Evolutionary conservation across 192 early-diverging fungal species (phyloP).

Genomic region (Kickxella alabastrina): DNA sequence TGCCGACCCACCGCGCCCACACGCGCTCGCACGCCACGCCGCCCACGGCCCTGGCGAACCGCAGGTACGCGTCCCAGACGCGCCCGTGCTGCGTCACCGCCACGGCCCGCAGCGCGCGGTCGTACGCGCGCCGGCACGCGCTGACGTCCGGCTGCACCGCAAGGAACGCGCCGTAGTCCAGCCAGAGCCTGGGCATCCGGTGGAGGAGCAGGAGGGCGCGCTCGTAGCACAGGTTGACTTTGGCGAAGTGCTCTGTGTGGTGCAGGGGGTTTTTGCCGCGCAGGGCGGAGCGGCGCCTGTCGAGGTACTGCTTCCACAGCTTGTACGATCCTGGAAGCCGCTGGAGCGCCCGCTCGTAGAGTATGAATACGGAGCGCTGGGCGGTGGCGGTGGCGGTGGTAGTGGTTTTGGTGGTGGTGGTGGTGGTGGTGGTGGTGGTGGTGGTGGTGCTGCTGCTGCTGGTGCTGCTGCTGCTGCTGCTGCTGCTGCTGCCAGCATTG

Average conservation of each 20-base stretch:
- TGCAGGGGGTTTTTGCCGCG: constrained; percentile 52
- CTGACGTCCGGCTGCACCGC: constrained; percentile 66
- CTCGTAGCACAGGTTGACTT: constrained; percentile 78
- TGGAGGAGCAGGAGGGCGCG: constrained; percentile 83
- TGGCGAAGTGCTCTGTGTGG: constrained; percentile 59
- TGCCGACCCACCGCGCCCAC: constrained; percentile 77
- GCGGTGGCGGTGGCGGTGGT: constrained; percentile 30
- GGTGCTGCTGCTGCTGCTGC: too few species aligned
- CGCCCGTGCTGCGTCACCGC: constrained; percentile 90
- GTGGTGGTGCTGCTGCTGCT: constrained; percentile 21
- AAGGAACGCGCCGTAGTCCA: constrained; percentile 68
- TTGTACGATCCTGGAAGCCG: constrained; percentile 93
- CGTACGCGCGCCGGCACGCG: constrained; percentile 77
- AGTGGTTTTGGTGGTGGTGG: too few species aligned
- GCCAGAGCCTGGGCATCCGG: constrained; percentile 96
- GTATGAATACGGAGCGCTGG: constrained; percentile 48
- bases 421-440: too few species aligned
- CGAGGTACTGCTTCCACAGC: constrained; percentile 88
- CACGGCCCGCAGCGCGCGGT: constrained; percentile 81
- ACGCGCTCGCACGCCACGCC: constrained; percentile 79
- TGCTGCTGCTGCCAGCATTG: too few species aligned
- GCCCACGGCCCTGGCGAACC: constrained; percentile 71
- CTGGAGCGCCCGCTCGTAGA: constrained; percentile 86
- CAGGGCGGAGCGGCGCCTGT: constrained; percentile 54
- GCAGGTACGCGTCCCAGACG: constrained; percentile 84